phyloP scores from a whole-genome alignment of 2,329 filamentous ascomycete genomes.

The Epichloe sp. region DNA sequence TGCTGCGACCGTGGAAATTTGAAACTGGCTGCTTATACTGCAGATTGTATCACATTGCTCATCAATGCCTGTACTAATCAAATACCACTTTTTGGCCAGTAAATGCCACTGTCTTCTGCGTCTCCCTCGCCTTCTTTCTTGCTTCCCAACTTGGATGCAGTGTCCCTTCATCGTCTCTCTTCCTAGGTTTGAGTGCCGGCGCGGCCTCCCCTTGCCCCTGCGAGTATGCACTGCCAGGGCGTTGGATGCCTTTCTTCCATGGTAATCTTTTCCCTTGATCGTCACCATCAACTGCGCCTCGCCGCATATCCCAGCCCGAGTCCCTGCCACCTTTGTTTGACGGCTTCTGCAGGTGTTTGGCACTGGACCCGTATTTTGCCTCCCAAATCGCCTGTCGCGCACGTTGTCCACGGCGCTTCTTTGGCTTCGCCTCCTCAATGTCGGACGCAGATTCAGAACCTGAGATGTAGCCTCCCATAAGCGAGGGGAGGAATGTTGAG shows the following conservation, averaged over 20 bases:
- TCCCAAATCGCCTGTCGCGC: conserved; percentile 70
- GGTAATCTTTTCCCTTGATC: conserved; percentile 26
- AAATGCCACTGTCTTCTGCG: conserved; percentile 10
- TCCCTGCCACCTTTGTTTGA: conserved; percentile 25
- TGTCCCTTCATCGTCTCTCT: conserved; percentile 35
- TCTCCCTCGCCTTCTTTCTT: conserved; percentile 13
- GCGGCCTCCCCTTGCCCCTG: conserved; percentile 1
- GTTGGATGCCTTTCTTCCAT: conserved; percentile 39
- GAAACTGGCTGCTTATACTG: neutral
- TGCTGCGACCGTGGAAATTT: neutral
- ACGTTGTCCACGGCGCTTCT: conserved; percentile 68
- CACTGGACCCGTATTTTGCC: conserved; percentile 61
- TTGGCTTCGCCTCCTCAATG: conserved; percentile 45
- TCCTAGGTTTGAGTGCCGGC: conserved; percentile 18
- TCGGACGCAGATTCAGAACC: conserved; percentile 60
- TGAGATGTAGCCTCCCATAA: conserved; percentile 70
- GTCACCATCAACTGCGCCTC: conserved; percentile 37
- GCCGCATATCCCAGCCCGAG: conserved; percentile 44
- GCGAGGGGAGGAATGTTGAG: conserved; percentile 58
- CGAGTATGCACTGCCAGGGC: conserved; percentile 14
- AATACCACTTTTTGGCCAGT: conserved; percentile 14
- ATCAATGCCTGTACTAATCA: conserved; percentile 7
- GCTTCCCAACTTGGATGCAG: conserved; percentile 33
- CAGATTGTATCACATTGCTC: neutral
- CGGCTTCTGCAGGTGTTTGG: conserved; percentile 47